Evolutionary conservation across 2,329 filamentous ascomycete genomes (phyloP).

Genomic region (Beauveria pseudobassiana): DNA sequence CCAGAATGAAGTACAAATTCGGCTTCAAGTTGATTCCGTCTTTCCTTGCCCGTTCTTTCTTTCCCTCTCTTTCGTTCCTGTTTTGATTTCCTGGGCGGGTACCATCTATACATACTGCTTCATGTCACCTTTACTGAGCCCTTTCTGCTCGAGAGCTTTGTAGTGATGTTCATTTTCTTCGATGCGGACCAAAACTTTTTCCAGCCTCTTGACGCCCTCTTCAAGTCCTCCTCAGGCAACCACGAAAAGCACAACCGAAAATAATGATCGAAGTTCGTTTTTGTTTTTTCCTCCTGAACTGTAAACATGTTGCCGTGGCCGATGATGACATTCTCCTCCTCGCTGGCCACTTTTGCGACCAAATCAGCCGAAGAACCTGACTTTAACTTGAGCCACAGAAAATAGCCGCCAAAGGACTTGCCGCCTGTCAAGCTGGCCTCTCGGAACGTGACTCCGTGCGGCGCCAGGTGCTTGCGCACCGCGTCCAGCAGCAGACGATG

Average conservation of each 20-base stretch:
- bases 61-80: background rate
- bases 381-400: slow-evolving; percentile 70
- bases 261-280: slow-evolving; percentile 48
- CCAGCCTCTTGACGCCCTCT: slow-evolving; percentile 61
- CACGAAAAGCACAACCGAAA: slow-evolving; percentile 66
- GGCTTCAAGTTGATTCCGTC: background rate
- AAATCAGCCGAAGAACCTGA: slow-evolving; percentile 39
- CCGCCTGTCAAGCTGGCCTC: slow-evolving; percentile 31
- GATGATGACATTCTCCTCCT: slow-evolving; percentile 59
- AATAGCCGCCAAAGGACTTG: slow-evolving; percentile 69
- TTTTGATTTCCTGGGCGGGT: background rate
- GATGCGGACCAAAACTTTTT: slow-evolving; percentile 32
- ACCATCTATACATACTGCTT: slow-evolving; percentile 1
- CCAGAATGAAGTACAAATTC: background rate
- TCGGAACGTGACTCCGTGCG: slow-evolving; percentile 48
- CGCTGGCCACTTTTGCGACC: slow-evolving; percentile 49
- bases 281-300: slow-evolving; percentile 48
- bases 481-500: slow-evolving; percentile 48
- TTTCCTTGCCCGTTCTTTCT: background rate
- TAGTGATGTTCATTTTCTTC: slow-evolving; percentile 23
- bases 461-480: slow-evolving; percentile 51
- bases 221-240: slow-evolving; percentile 58
- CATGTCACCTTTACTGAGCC: background rate
- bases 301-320: slow-evolving; percentile 65
- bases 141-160: slow-evolving; percentile 8